phyloP scores from a whole-genome alignment of 2,329 filamentous ascomycete species.

The Penicillium freii region DNA sequence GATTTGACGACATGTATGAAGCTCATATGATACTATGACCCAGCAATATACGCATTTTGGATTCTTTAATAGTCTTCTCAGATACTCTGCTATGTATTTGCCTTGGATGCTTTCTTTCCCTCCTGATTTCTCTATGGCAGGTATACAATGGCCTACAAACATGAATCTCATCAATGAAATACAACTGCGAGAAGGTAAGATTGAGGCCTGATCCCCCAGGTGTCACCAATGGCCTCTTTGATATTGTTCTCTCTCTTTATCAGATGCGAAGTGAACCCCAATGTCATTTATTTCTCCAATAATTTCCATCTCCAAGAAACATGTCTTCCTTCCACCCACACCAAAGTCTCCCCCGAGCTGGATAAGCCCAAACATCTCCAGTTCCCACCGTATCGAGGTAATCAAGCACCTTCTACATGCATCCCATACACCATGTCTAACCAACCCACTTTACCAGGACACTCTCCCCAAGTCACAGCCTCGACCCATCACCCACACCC shows the following conservation, averaged over 20 bases:
- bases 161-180: neutral
- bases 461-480: neutral
- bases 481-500: neutral
- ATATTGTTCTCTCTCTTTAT: neutral
- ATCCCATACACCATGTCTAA: neutral
- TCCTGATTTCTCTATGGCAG: neutral
- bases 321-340: neutral
- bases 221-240: neutral
- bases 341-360: neutral
- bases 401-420: neutral
- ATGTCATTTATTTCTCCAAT: neutral
- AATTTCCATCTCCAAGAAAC: neutral
- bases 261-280: neutral
- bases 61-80: neutral
- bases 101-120: neutral
- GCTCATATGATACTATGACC: slow-evolving; percentile 9
- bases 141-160: neutral
- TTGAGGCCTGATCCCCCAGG: neutral
- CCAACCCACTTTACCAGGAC: neutral
- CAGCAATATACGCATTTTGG: neutral
- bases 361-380: neutral
- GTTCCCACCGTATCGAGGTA: neutral
- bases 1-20: slow-evolving; percentile 10
- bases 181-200: neutral
- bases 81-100: no score